Conservation (phyloP, 139 green algal genomes). For the Chlamydomonas asymmetrica region DNA sequence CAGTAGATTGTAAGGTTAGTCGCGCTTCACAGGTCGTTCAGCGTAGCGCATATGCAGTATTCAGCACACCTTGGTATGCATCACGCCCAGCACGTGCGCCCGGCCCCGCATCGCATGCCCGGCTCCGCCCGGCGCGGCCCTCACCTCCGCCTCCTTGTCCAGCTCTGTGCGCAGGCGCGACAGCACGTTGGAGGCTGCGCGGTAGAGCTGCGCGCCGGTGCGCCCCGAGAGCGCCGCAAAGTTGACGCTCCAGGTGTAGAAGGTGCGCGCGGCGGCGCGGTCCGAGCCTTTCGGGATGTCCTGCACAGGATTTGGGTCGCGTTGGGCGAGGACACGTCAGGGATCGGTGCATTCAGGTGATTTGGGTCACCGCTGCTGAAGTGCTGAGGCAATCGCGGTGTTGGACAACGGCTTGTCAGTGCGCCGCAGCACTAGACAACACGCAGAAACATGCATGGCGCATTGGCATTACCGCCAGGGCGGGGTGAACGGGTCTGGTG, state of each 20-base stretch:
- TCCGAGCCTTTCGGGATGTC: constrained; percentile 81
- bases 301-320: constrained; percentile 42
- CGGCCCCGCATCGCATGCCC: background rate
- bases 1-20: background rate
- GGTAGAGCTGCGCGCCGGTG: constrained; percentile 61
- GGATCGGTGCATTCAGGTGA: too few species aligned
- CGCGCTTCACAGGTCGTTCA: background rate
- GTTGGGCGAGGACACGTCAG: background rate
- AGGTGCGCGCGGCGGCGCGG: constrained; percentile 74
- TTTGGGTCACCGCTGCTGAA: too few species aligned
- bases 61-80: background rate
- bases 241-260: constrained; percentile 81
- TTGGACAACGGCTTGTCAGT: too few species aligned
- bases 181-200: constrained; percentile 65
- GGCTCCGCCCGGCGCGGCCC: background rate
- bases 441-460: too few species aligned
- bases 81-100: background rate
- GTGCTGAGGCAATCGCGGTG: too few species aligned
- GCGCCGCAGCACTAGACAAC: too few species aligned
- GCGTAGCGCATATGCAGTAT: background rate
- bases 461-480: too few species aligned
- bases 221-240: constrained; percentile 12
- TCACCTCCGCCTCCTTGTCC: constrained; percentile 57
- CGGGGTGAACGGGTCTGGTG: too few species aligned
- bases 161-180: constrained; percentile 66